phyloP scores from a whole-genome alignment of 1,284 basidiomycete genomes.

The Microbotryum violaceum region DNA sequence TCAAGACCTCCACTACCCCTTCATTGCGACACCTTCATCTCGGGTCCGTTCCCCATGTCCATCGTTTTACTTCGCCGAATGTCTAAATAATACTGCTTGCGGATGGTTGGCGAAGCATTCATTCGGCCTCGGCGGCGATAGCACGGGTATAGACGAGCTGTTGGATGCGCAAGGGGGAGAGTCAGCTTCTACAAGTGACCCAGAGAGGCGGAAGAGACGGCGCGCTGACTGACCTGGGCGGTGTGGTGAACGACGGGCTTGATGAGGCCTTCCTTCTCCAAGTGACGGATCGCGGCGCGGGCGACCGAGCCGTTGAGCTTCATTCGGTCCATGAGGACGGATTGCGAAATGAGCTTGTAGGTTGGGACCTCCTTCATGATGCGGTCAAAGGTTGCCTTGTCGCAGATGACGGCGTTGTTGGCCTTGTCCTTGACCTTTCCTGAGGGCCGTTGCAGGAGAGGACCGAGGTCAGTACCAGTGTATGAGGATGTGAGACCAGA shows the following conservation, averaged over 20 bases:
- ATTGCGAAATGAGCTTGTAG: slow-evolving; percentile 98
- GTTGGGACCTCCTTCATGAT: slow-evolving; percentile 99
- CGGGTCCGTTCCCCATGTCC: no score
- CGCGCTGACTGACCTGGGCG: slow-evolving; percentile 55
- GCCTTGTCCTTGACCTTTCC: slow-evolving; percentile 39
- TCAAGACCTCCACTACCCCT: no score
- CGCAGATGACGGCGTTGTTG: slow-evolving; percentile 79
- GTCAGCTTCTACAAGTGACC: not conserved
- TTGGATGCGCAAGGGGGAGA: not conserved
- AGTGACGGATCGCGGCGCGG: slow-evolving; percentile 82
- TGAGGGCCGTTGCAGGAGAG: not conserved
- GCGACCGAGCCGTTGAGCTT: slow-evolving; percentile 95
- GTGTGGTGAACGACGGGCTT: slow-evolving; percentile 96
- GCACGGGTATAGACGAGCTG: slow-evolving; percentile 4
- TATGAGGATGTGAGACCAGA: not conserved
- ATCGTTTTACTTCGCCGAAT: not conserved
- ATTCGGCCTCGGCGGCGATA: slow-evolving; percentile 1
- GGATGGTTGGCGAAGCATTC: not conserved
- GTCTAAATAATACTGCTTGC: not conserved
- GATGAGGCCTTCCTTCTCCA: slow-evolving; percentile 89
- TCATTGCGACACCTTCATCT: no score
- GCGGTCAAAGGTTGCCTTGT: slow-evolving; percentile 57
- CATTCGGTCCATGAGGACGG: slow-evolving; percentile 93
- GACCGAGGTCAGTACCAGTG: not conserved
- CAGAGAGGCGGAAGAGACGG: not conserved